A percentile compares a stretch with the other conserved stretches of the same genome.
phyloP scores from a whole-genome alignment of 495 filamentous ascomycete genomes.

The Neurospora intermedia region DNA sequence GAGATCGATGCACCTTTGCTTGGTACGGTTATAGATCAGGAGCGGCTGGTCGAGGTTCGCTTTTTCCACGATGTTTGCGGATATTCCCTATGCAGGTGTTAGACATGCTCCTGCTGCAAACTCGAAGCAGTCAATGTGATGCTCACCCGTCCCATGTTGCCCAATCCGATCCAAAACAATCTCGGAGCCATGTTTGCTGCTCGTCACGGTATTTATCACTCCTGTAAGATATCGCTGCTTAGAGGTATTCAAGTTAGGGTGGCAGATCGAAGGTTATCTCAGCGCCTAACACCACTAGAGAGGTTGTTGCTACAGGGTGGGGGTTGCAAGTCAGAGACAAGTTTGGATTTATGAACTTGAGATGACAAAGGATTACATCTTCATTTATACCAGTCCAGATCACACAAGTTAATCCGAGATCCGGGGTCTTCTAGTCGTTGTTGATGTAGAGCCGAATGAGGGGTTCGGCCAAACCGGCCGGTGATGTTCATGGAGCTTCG shows the following conservation, averaged over 20 bases:
- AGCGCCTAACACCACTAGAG: background rate
- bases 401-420: background rate
- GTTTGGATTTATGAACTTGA: background rate
- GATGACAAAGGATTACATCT: background rate
- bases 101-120: background rate
- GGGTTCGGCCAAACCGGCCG: background rate
- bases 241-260: background rate
- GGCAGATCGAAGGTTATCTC: background rate
- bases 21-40: conserved; percentile 71
- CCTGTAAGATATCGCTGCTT: background rate
- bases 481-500: background rate
- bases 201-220: background rate
- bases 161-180: conserved; percentile 75
- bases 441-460: background rate
- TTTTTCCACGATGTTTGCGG: conserved; percentile 70
- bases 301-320: background rate
- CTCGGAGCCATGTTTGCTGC: conserved; percentile 44
- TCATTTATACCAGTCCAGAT: background rate
- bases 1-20: conserved; percentile 45
- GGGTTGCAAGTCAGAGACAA: background rate
- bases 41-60: conserved; percentile 58
- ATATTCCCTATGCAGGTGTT: conserved; percentile 56
- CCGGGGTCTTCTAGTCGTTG: background rate
- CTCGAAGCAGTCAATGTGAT: background rate
- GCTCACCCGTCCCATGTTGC: conserved; percentile 82